These are phyloP conservation scores for Sporothrix schenckii DNA, from an alignment of 2,329 filamentous ascomycete species.

Conservation along the genomic window DNA sequence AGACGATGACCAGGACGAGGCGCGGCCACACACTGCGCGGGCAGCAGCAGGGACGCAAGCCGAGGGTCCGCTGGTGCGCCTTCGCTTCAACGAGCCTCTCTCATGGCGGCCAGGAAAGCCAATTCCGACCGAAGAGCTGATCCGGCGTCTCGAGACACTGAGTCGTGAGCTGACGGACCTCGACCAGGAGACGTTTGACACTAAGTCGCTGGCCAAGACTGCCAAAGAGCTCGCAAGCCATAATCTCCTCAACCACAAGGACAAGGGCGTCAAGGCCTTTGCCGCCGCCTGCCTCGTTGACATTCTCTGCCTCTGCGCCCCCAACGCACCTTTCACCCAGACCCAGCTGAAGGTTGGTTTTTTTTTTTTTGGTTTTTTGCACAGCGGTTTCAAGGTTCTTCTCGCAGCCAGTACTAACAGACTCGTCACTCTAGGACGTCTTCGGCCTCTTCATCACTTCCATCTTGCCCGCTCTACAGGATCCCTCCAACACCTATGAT, in stretches of 20 bases:
- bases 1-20: conserved; percentile 25
- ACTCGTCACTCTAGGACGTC: conserved; percentile 68
- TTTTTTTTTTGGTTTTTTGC: no score
- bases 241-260: conserved; percentile 86
- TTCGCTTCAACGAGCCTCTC: conserved; percentile 82
- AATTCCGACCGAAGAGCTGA: conserved; percentile 79
- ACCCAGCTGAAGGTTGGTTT: conserved; percentile 80
- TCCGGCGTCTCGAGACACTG: conserved; percentile 77
- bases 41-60: conserved; percentile 33
- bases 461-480: conserved; percentile 80
- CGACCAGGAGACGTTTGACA: conserved; percentile 83
- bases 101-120: conserved; percentile 91
- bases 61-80: conserved; percentile 48
- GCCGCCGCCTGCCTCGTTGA: conserved; percentile 89
- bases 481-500: conserved; percentile 88
- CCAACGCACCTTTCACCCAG: conserved; percentile 89
- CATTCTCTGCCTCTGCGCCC: conserved; percentile 87
- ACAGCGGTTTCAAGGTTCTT: no score
- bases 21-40: neutral
- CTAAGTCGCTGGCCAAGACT: conserved; percentile 79
- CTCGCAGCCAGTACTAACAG: neutral
- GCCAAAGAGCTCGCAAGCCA: conserved; percentile 82
- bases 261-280: conserved; percentile 89
- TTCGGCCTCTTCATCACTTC: conserved; percentile 85
- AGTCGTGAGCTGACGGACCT: conserved; percentile 80